Evolutionary conservation across 805 yeast species (phyloP).

Genomic region (Saccharomyces mikatae): DNA sequence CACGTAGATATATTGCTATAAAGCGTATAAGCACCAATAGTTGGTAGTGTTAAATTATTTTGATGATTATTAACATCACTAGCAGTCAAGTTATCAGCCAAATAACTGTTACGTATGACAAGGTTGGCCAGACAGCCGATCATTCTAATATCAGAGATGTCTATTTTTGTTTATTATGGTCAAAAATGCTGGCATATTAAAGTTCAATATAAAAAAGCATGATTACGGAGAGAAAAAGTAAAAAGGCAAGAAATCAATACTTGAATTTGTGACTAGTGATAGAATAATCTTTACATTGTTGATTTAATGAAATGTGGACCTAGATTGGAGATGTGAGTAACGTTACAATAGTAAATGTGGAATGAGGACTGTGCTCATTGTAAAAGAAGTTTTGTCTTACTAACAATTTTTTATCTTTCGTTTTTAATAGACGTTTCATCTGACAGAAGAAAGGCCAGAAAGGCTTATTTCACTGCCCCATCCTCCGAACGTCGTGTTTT

Average conservation of each 20-base stretch:
- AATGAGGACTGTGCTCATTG: not conserved
- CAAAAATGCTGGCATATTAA: not conserved
- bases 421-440: slow-evolving; percentile 77
- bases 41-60: not conserved
- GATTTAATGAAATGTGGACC: not conserved
- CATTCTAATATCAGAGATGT: not conserved
- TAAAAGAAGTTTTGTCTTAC: slow-evolving; percentile 2
- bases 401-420: slow-evolving; percentile 16
- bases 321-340: not conserved
- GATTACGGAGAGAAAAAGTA: not conserved
- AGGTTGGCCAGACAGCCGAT: not conserved
- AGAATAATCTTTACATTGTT: not conserved
- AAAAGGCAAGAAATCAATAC: not conserved
- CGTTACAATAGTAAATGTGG: not conserved
- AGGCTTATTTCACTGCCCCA: slow-evolving; percentile 97
- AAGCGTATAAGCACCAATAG: not conserved
- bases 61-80: not conserved
- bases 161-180: not conserved
- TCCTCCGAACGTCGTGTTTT: slow-evolving; percentile 88
- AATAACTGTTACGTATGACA: not conserved
- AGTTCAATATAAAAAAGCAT: not conserved
- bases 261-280: not conserved
- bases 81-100: not conserved
- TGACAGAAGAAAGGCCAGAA: slow-evolving; percentile 98
- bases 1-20: not conserved